Conservation (phyloP, 306 rosid genomes). For the Cercis canadensis region DNA sequence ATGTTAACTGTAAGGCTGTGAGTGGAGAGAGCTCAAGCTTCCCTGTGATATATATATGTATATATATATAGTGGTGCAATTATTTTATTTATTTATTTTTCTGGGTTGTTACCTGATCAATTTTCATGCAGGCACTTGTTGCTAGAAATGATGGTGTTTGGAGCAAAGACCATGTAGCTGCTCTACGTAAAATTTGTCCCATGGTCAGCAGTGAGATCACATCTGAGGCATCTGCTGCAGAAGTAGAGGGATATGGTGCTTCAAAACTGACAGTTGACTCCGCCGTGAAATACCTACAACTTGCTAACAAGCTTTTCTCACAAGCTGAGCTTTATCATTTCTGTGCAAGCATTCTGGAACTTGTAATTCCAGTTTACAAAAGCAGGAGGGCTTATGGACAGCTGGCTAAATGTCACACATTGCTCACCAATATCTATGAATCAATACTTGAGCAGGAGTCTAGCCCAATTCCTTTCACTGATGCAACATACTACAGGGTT, state of each 20-base stretch:
- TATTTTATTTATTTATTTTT: too few relatives aligned
- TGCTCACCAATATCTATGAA: slow-evolving; percentile 83
- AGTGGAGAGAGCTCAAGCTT: slow-evolving; percentile 10
- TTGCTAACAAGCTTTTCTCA: slow-evolving; percentile 94
- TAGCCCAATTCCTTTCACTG: slow-evolving; percentile 94
- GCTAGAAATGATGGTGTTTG: slow-evolving; percentile 99
- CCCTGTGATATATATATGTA: neutral
- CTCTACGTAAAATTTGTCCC: slow-evolving; percentile 94
- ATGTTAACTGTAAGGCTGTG: neutral
- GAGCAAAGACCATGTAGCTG: slow-evolving; percentile 92
- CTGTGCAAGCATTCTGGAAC: slow-evolving; percentile 96
- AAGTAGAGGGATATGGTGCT: slow-evolving; percentile 99
- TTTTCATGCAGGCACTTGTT: slow-evolving; percentile 81
- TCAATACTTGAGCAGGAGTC: slow-evolving; percentile 98
- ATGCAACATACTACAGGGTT: slow-evolving; percentile 95
- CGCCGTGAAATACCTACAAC: slow-evolving; percentile 96
- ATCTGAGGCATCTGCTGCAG: slow-evolving; percentile 97
- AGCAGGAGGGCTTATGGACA: slow-evolving; percentile 94
- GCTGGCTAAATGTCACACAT: slow-evolving; percentile 89
- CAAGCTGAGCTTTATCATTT: slow-evolving; percentile 98
- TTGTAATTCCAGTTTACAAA: slow-evolving; percentile 92
- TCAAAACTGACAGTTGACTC: slow-evolving; percentile 94
- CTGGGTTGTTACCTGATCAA: slow-evolving; percentile 17
- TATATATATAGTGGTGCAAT: neutral
- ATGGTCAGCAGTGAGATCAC: slow-evolving; percentile 96